Conservation (phyloP, 352 stramenopile species). For the Phytopythium cucurbitacearum region DNA sequence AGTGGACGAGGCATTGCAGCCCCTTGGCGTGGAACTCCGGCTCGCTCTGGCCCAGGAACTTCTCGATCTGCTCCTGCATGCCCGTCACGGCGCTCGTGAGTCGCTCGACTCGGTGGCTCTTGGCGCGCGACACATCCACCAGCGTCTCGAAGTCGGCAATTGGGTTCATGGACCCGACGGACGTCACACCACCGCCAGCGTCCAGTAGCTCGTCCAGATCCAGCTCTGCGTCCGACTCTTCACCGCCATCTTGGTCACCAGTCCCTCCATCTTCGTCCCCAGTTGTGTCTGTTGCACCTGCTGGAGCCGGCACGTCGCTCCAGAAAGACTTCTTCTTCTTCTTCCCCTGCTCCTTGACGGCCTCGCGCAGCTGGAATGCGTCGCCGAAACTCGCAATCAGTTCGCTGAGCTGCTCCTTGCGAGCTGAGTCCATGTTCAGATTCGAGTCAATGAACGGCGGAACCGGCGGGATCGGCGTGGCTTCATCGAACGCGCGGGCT, state of each 20-base stretch:
- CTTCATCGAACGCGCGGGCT: slow-evolving; percentile 50
- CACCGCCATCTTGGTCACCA: slow-evolving; percentile 15
- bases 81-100: slow-evolving; percentile 50
- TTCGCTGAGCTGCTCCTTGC: slow-evolving; percentile 39
- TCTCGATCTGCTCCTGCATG: slow-evolving; percentile 67
- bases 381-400: slow-evolving; percentile 70
- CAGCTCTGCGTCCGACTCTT: slow-evolving; percentile 53
- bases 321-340: slow-evolving; percentile 79
- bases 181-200: slow-evolving; percentile 43
- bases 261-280: slow-evolving; percentile 10
- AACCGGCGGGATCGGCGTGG: slow-evolving; percentile 36
- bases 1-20: slow-evolving; percentile 63
- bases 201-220: slow-evolving; percentile 76
- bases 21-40: slow-evolving; percentile 60
- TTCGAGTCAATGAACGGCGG: slow-evolving; percentile 52
- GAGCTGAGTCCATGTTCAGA: slow-evolving; percentile 54
- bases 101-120: slow-evolving; percentile 27
- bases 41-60: slow-evolving; percentile 46
- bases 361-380: slow-evolving; percentile 73
- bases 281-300: slow-evolving; percentile 33
- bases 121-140: slow-evolving; percentile 39
- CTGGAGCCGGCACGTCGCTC: slow-evolving; percentile 61
- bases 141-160: slow-evolving; percentile 80
- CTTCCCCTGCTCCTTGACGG: slow-evolving; percentile 55
- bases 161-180: slow-evolving; percentile 80